Evolutionary conservation across 768 basidiomycete species (phyloP), one percentile per base, ranked within the genome.

Genomic region (Chalciporus pseudorubinellus): DNA sequence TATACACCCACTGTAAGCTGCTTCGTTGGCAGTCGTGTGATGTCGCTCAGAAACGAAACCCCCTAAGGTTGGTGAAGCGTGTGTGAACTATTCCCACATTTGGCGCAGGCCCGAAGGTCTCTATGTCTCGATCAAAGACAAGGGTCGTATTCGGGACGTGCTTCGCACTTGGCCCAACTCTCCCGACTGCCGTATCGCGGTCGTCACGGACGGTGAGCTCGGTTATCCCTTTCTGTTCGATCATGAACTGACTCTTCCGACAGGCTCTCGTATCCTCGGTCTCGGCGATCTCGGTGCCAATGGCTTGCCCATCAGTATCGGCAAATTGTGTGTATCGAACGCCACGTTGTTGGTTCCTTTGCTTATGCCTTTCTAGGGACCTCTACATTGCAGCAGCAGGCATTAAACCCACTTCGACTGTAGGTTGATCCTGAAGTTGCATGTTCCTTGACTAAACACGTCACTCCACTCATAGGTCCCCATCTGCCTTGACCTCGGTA

Each of bases 371-470:
- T 6, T 19, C 14, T 50, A 82, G 81, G 50, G 81, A 82, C 53
- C 72, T 89, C 19, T 89, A 89, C 62, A 75, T 88, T 51, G 86
- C 81, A 6, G 85, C 82, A 13, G 87, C 85, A 16, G 87, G 87
- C 19, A 80, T 82, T 51, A 76, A 75, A 48, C 79, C 83, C 11
- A 61, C 61, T 20, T 78, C 75, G 13, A 79, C 79, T 12, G 67
- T 69, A 49, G 36, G 69, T 58, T 39, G 6, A 39, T 8, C 22
- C 11, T 18, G 41, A 10, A 21, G 13, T 18, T 42, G n/a, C 13
- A 7, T 28, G 33, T 31, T 31, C 12, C 10, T 11, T 11, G 11
- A 31, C n/a, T 55, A 33, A 41, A 48, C 21, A 7, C 12, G 18
- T 28, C 1, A 31, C 31, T n/a, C 14, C 7, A 8, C 4, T 39